A percentile compares a stretch with the other conserved stretches of the same genome.
Evolutionary conservation across 495 filamentous ascomycete genomes (phyloP).

Genomic region (Lophiostoma macrostomum): DNA sequence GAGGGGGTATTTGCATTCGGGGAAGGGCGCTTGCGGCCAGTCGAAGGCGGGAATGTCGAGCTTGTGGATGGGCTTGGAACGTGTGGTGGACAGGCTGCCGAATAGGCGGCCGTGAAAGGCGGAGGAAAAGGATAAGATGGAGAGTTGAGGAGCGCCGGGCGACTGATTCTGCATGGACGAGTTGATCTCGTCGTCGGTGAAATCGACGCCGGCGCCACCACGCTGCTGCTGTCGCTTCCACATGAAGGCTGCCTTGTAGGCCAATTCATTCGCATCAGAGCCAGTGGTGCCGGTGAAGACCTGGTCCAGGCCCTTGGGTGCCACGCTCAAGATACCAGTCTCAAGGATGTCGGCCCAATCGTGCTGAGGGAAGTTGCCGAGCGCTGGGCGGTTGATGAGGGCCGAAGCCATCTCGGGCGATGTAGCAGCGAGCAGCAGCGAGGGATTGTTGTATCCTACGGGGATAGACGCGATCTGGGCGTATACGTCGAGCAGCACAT

Average conservation of each 20-base stretch:
- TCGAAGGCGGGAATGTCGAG: conserved; percentile 97
- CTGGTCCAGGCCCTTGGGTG: conserved; percentile 87
- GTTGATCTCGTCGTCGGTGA: conserved; percentile 74
- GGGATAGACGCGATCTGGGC: conserved; percentile 98
- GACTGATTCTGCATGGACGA: conserved; percentile 81
- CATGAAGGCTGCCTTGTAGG: conserved; percentile 99
- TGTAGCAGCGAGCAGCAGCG: conserved; percentile 65
- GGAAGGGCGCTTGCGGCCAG: conserved; percentile 97
- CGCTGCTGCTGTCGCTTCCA: conserved; percentile 87
- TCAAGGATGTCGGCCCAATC: conserved; percentile 85
- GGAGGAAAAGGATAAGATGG: conserved; percentile 89
- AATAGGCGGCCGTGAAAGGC: conserved; percentile 97
- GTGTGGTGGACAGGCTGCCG: conserved; percentile 85
- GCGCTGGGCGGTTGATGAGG: conserved; percentile 88
- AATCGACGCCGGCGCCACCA: conserved; percentile 76
- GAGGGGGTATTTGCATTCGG: conserved; percentile 83
- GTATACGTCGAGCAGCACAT: conserved; percentile 54
- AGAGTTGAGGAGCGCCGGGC: conserved; percentile 79
- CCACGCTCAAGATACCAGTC: conserved; percentile 83
- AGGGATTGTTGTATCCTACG: conserved; percentile 93
- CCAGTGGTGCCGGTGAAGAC: conserved; percentile 97
- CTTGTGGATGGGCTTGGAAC: conserved; percentile 97
- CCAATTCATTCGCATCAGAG: conserved; percentile 98
- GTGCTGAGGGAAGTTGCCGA: conserved; percentile 92
- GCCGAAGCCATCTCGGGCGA: conserved; percentile 77